phyloP scores from a whole-genome alignment of 1,284 basidiomycete genomes.

The Ceratobasidium sp. region DNA sequence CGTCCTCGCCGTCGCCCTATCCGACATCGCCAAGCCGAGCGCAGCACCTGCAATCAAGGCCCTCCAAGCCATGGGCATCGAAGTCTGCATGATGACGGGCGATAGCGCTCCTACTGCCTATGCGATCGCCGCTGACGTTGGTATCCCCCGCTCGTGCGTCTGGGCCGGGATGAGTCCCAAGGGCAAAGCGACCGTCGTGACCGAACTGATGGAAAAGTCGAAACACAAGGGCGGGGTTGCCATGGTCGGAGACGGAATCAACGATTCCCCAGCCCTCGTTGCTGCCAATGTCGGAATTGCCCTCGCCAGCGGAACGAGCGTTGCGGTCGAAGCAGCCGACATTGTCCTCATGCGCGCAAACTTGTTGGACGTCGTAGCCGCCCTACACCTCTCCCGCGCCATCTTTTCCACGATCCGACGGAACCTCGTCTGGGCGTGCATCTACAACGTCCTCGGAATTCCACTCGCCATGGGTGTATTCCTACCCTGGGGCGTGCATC shows the following conservation, averaged over 20 bases:
- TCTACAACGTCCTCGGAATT: slow-evolving; percentile 93
- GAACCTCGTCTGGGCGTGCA: slow-evolving; percentile 91
- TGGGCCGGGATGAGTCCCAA: slow-evolving; percentile 91
- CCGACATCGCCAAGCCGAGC: slow-evolving; percentile 84
- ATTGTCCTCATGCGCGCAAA: slow-evolving; percentile 97
- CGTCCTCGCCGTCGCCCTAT: slow-evolving; percentile 75
- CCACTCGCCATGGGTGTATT: slow-evolving; percentile 99
- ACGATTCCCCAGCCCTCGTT: slow-evolving; percentile 96
- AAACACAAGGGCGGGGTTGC: slow-evolving; percentile 68
- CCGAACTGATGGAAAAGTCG: slow-evolving; percentile 75
- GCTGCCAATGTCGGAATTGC: slow-evolving; percentile 96
- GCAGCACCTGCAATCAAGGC: slow-evolving; percentile 81
- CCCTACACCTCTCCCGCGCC: slow-evolving; percentile 85
- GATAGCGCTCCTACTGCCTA: slow-evolving; percentile 82
- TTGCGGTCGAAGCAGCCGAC: slow-evolving; percentile 97
- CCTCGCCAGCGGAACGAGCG: slow-evolving; percentile 92
- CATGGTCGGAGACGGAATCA: slow-evolving; percentile 99
- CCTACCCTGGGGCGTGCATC: slow-evolving; percentile 87
- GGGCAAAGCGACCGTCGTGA: slow-evolving; percentile 84
- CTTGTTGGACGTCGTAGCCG: slow-evolving; percentile 94
- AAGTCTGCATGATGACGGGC: slow-evolving; percentile 90
- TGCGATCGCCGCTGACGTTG: slow-evolving; percentile 86
- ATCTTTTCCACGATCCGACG: slow-evolving; percentile 92
- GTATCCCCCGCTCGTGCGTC: slow-evolving; percentile 79
- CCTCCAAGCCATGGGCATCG: slow-evolving; percentile 84